Conservation (phyloP, 495 filamentous ascomycete genomes). For the Glarea lozoyensis region DNA sequence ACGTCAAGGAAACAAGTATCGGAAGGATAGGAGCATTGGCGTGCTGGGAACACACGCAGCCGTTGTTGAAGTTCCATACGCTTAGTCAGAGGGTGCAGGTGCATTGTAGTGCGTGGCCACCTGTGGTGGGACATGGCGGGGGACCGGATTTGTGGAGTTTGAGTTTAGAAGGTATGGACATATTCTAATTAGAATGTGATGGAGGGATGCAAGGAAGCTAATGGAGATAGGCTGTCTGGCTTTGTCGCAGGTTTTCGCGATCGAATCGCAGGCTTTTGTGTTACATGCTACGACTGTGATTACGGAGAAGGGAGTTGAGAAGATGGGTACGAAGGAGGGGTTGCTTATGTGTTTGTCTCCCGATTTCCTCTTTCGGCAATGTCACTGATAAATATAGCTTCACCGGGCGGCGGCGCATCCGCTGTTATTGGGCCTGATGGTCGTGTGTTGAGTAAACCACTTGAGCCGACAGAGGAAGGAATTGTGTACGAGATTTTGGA, state of each 20-base stretch:
- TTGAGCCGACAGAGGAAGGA: conserved; percentile 23
- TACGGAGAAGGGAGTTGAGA: conserved; percentile 27
- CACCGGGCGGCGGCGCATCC: conserved; percentile 36
- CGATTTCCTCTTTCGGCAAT: not conserved
- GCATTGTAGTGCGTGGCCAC: conserved; percentile 51
- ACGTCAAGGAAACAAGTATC: conserved; percentile 31
- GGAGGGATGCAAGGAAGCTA: too few relatives aligned
- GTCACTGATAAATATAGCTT: not conserved
- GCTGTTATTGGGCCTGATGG: conserved; percentile 47
- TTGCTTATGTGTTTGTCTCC: conserved; percentile 15
- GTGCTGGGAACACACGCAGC: conserved; percentile 51
- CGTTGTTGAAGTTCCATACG: conserved; percentile 50
- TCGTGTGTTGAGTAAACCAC: conserved; percentile 26
- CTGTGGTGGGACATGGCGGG: conserved; percentile 18
- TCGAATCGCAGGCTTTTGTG: conserved; percentile 43
- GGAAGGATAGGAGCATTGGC: conserved; percentile 35
- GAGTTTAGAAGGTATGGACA: conserved; percentile 11
- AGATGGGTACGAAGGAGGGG: conserved; percentile 27
- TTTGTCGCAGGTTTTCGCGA: conserved; percentile 32
- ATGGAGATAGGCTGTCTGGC: conserved; percentile 24
- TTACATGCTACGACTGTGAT: conserved; percentile 21
- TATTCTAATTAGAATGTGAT: not conserved
- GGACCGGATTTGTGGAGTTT: conserved; percentile 27
- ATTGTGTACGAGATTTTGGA: conserved; percentile 43
- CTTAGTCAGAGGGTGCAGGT: conserved; percentile 40